phyloP scores from a whole-genome alignment of 179 eudicot genomes.

The Actinidia arguta region DNA sequence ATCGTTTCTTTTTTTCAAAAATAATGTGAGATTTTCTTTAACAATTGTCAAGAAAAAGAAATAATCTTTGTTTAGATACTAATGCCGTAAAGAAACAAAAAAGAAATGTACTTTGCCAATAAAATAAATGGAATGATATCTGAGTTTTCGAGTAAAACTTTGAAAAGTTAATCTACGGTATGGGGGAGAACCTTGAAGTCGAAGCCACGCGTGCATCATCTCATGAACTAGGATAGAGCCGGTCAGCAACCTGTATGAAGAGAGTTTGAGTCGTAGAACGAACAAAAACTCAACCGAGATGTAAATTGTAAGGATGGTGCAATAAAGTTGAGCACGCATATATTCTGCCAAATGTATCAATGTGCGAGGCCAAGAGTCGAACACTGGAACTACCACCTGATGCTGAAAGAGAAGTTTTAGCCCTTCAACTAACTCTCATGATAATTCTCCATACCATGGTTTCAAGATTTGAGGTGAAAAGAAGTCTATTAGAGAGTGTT shows the following conservation, averaged over 20 bases:
- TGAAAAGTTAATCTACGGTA: background rate
- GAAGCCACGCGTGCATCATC: conserved; percentile 96
- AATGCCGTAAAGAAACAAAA: background rate
- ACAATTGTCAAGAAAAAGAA: background rate
- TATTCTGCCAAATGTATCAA: background rate
- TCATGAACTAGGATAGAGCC: conserved; percentile 89
- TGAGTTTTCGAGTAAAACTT: conserved; percentile 5
- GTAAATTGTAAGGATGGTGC: background rate
- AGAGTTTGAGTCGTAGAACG: background rate
- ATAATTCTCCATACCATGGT: background rate
- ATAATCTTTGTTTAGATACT: background rate
- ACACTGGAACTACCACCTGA: background rate
- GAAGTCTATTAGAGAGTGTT: background rate
- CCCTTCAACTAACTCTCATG: background rate
- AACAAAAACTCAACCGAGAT: background rate
- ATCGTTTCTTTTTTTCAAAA: background rate
- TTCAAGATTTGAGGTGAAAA: conserved; percentile 2
- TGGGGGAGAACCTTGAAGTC: conserved; percentile 60
- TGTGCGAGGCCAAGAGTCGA: conserved; percentile 1
- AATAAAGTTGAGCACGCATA: background rate
- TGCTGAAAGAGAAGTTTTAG: background rate
- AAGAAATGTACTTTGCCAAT: background rate
- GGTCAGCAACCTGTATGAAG: conserved; percentile 65
- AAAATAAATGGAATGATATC: background rate
- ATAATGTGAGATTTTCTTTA: background rate